phyloP scores from a whole-genome alignment of 2,329 filamentous ascomycete genomes.

The Tolypocladium inflatum region DNA sequence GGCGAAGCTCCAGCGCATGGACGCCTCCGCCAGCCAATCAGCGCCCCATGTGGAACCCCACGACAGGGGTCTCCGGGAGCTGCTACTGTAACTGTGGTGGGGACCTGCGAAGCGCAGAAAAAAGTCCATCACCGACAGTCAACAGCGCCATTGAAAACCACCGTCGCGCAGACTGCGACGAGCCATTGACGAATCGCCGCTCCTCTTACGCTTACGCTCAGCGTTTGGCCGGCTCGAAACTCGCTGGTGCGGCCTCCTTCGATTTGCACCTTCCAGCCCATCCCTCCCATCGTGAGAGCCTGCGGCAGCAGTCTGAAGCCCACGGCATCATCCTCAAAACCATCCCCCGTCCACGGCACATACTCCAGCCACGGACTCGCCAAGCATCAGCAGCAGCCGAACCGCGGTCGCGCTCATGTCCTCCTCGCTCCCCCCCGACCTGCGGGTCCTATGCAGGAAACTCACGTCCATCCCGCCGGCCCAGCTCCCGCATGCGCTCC shows the following conservation, averaged over 20 bases:
- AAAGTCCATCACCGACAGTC: constrained; percentile 4
- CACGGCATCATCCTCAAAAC: background rate
- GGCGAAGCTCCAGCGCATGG: background rate
- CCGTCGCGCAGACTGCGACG: background rate
- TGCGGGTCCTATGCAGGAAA: constrained; percentile 57
- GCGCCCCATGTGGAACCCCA: constrained; percentile 8
- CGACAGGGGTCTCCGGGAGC: constrained; percentile 4
- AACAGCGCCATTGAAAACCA: background rate
- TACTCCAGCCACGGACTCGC: background rate
- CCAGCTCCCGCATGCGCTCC: constrained; percentile 64
- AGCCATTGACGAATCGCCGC: background rate
- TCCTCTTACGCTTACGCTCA: background rate
- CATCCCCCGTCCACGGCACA: background rate
- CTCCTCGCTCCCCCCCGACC: constrained; percentile 33
- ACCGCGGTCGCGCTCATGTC: constrained; percentile 12
- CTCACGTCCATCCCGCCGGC: constrained; percentile 62
- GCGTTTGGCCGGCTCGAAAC: too few species aligned
- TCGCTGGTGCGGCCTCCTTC: background rate
- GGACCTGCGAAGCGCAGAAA: constrained; percentile 7
- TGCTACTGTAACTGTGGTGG: background rate
- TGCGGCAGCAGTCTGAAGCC: background rate
- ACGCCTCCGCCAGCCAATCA: constrained; percentile 14
- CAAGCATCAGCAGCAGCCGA: background rate
- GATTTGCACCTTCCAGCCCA: background rate
- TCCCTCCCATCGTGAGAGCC: background rate